Evolutionary conservation across 208 protist genomes (phyloP), one percentile per base, ranked within the genome.

Genomic region (Strigomonas culicis): DNA sequence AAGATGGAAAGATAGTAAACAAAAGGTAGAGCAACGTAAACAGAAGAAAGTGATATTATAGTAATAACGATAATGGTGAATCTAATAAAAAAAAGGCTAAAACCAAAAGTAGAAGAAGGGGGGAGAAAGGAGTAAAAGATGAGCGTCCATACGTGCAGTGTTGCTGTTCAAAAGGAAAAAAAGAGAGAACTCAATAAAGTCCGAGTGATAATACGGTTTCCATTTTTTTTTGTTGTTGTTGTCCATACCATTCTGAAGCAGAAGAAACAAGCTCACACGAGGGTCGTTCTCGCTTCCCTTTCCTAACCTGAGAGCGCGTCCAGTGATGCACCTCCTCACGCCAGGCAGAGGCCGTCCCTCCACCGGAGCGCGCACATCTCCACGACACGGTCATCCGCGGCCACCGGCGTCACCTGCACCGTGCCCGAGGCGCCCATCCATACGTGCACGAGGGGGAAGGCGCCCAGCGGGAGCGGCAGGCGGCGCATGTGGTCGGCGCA

Each of bases 401-500:
- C 62, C n/a, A 57, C 36, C 15, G 82, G 44, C 27, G 74, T 75
- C 43, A 88, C 62, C n/a, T 66, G 53, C 28, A 89, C 72, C 32
- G 64, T 65, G 6, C 82, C 82, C 1, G 77, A 69, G 8, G 60
- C 66, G 11, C 68, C 71, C 31, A 89, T 64, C 44, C 68, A 75
- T 25, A 84, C 60, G 36, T 59, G 63, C 15, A 86, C 79, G 30
- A 86, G 17, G 0, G 83, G 83, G 59, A 89, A 86, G 47, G 74
- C 71, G 17, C 63, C 70, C 46, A 74, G 77, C 10, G 83, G 83
- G 7, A 86, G 61, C 0, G 79, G 55, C 21, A 73, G 66, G 3
- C 44, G 31, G n/a, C 27, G n/a, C 15, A 28, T 44, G 22, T 21
- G 24, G 19, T 50, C 39, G 4, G 39, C 13, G 7, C 68, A 64